These are phyloP conservation scores for Cicer chorassanicum DNA, from an alignment of 306 rosid species.

Conservation along the genomic window DNA sequence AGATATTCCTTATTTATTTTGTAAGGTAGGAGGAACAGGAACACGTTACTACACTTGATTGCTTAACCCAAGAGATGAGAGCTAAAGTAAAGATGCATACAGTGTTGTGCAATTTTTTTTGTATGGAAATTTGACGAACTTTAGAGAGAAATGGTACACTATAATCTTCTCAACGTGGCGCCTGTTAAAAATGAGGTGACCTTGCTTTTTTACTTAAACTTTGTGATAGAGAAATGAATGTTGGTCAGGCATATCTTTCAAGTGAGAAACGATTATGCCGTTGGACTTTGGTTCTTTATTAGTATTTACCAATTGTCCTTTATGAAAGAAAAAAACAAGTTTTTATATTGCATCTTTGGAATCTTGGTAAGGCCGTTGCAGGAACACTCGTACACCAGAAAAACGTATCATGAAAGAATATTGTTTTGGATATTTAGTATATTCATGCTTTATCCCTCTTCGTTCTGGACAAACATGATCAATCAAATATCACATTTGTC, in stretches of 20 bases:
- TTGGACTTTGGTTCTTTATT: not conserved
- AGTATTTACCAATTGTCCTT: not conserved
- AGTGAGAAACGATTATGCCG: not conserved
- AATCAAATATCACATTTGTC: no score
- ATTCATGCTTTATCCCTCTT: no score
- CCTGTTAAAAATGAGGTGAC: not conserved
- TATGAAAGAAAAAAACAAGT: not conserved
- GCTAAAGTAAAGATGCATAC: constrained; percentile 35
- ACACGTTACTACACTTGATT: constrained; percentile 8
- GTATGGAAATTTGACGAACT: not conserved
- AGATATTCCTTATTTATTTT: constrained; percentile 36
- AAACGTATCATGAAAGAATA: not conserved
- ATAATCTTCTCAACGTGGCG: not conserved
- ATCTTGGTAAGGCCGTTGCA: not conserved
- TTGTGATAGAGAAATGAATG: not conserved
- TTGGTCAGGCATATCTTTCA: not conserved
- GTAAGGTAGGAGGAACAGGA: constrained; percentile 38
- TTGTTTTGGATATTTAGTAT: not conserved
- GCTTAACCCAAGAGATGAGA: not conserved
- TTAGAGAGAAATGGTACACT: constrained; percentile 11
- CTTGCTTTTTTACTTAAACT: not conserved
- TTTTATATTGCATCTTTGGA: not conserved
- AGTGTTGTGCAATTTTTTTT: not conserved
- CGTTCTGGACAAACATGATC: no score
- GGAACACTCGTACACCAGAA: not conserved